These are phyloP conservation scores for Kodamaea leandrae DNA, from an alignment of 805 yeast species.

Conservation along the genomic window DNA sequence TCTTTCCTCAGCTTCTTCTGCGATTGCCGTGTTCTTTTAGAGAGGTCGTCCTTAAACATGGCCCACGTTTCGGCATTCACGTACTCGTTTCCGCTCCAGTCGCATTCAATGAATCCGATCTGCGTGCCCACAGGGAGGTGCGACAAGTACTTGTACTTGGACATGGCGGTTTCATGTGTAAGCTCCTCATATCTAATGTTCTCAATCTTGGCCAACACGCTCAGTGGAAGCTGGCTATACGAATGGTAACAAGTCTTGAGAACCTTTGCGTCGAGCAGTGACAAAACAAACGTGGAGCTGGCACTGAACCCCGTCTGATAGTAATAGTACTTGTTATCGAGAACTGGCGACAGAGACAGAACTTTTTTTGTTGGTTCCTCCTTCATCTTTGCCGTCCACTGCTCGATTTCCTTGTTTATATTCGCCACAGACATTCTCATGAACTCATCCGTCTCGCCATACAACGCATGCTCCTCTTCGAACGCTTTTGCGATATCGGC, in stretches of 20 bases:
- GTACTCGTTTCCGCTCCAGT: constrained; percentile 56
- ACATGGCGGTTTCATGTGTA: constrained; percentile 55
- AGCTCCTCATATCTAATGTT: constrained; percentile 65
- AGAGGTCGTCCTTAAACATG: constrained; percentile 53
- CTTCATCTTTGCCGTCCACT: constrained; percentile 31
- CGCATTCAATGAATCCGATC: constrained; percentile 78
- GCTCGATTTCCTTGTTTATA: constrained; percentile 47
- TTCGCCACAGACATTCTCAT: constrained; percentile 53
- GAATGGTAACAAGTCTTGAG: constrained; percentile 54
- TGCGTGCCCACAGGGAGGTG: constrained; percentile 86
- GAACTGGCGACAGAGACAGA: background rate
- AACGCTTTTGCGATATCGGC: constrained; percentile 47
- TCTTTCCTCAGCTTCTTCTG: constrained; percentile 52
- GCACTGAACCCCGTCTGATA: constrained; percentile 78
- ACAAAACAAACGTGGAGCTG: constrained; percentile 58
- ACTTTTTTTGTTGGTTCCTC: background rate
- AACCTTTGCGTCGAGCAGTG: constrained; percentile 78
- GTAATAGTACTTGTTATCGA: constrained; percentile 47
- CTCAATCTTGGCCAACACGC: constrained; percentile 61
- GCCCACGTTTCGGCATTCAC: constrained; percentile 36
- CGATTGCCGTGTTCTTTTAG: constrained; percentile 52
- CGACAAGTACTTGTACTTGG: constrained; percentile 68
- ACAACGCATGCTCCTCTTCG: constrained; percentile 57
- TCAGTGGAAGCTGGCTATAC: constrained; percentile 67
- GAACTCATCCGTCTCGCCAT: constrained; percentile 57